Conservation (phyloP, 192 early-diverging fungal genomes). For the Diversispora eburnea region DNA sequence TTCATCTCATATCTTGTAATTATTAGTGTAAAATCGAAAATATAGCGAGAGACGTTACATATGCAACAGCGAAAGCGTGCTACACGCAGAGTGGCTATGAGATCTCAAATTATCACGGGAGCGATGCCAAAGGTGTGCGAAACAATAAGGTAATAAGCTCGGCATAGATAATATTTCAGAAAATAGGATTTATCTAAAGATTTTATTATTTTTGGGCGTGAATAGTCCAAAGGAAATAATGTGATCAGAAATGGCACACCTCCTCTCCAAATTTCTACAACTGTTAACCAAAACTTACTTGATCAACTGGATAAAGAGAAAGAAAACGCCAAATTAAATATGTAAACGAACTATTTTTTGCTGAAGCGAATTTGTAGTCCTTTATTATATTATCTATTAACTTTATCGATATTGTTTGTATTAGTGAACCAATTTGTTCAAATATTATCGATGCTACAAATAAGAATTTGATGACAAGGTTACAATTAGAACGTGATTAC, state of each 20-base stretch:
- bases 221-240: no score
- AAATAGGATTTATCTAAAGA: no score
- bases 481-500: constrained; percentile 9
- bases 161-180: no score
- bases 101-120: constrained; percentile 6
- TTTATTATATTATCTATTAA: constrained; percentile 10
- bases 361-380: background rate
- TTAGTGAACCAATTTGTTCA: constrained; percentile 19
- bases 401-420: background rate
- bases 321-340: background rate
- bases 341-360: background rate
- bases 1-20: constrained; percentile 15
- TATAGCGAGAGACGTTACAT: constrained; percentile 11
- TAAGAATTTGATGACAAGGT: constrained; percentile 9
- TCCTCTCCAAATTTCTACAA: background rate
- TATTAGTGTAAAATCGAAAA: constrained; percentile 23
- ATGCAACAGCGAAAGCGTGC: constrained; percentile 6
- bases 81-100: constrained; percentile 8
- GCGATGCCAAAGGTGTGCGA: background rate
- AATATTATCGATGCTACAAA: constrained; percentile 19
- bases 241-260: background rate
- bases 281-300: constrained; percentile 2
- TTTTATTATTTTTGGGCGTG: no score
- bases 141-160: no score
- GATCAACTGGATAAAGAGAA: constrained; percentile 3